phyloP scores from a whole-genome alignment of 306 rosid species.

The Trichosanthes cucumerina region DNA sequence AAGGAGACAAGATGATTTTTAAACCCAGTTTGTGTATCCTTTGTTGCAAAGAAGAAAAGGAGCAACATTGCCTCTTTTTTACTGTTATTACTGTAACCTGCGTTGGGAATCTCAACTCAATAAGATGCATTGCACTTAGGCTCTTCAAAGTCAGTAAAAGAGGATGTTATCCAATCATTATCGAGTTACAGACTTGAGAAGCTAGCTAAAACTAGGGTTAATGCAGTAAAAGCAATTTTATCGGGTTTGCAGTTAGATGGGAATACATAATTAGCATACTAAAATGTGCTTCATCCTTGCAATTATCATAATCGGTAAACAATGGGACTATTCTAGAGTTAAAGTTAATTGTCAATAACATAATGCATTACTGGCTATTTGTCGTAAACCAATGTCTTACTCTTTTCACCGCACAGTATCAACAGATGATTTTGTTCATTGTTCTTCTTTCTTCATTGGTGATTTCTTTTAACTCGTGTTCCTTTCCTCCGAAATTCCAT shows the following conservation, averaged over 20 bases:
- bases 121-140: neutral
- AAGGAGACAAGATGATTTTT: neutral
- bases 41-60: neutral
- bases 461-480: neutral
- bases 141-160: neutral
- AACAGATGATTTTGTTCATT: neutral
- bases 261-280: neutral
- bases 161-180: neutral
- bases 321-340: neutral
- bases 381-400: neutral
- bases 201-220: neutral
- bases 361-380: neutral
- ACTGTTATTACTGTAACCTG: neutral
- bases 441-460: neutral
- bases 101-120: neutral
- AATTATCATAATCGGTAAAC: neutral
- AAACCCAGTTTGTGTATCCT: neutral
- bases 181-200: neutral
- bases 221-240: neutral
- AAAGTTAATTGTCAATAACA: neutral
- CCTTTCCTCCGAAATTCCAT: neutral
- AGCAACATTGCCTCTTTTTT: neutral
- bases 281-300: neutral
- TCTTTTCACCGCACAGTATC: neutral
- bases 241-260: neutral